These are phyloP conservation scores for Aspergillus sp. DNA, from an alignment of 2,329 filamentous ascomycete genomes.

Conservation along the genomic window DNA sequence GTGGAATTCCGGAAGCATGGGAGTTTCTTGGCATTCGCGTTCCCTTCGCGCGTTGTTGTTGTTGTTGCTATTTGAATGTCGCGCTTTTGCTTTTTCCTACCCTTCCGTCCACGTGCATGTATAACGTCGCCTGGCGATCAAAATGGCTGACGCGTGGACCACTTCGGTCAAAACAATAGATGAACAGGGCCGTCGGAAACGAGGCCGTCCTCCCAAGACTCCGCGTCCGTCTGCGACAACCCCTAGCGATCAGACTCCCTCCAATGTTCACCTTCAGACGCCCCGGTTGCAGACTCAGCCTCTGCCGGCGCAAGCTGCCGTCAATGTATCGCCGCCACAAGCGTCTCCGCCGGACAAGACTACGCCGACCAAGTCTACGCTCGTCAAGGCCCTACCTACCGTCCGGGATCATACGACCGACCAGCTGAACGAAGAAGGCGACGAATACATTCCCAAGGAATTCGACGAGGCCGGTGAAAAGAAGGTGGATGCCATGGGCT, in stretches of 20 bases:
- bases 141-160: conserved; percentile 21
- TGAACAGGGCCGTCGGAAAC: conserved; percentile 50
- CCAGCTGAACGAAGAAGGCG: conserved; percentile 82
- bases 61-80: conserved; percentile 12
- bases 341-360: conserved; percentile 68
- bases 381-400: conserved; percentile 91
- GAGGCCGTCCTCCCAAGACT: conserved; percentile 53
- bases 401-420: conserved; percentile 97
- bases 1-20: conserved; percentile 4
- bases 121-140: neutral
- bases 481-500: conserved; percentile 83
- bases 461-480: conserved; percentile 90
- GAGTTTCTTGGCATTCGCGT: conserved; percentile 1
- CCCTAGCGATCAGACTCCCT: conserved; percentile 33
- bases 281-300: conserved; percentile 44
- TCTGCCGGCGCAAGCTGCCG: conserved; percentile 32
- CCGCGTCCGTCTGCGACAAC: conserved; percentile 41
- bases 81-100: conserved; percentile 5
- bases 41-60: neutral
- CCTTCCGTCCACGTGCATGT: neutral
- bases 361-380: conserved; percentile 74
- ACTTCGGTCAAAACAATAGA: conserved; percentile 27
- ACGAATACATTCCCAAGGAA: conserved; percentile 94
- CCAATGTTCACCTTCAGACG: conserved; percentile 39
- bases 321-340: conserved; percentile 57